Evolutionary conservation across 2,329 filamentous ascomycete genomes (phyloP), one percentile per base, ranked within the genome.

Genomic region (Cryphonectria radicalis): DNA sequence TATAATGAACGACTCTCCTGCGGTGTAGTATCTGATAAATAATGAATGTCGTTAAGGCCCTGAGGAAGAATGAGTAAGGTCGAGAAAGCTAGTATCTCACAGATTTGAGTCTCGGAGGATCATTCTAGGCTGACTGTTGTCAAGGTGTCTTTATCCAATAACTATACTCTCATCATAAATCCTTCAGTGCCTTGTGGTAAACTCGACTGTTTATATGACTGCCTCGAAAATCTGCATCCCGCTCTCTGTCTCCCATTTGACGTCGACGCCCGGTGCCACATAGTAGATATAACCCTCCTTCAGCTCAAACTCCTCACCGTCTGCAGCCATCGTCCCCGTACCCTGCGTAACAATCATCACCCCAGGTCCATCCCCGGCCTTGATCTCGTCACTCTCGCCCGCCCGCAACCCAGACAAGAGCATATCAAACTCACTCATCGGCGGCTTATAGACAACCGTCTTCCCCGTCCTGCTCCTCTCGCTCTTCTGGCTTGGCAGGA

Each of bases 371-470:
- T 85, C 82, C 28, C 90, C 81, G 1, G 83, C 81, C 62, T 80
- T 80, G 22, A 92, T 80, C 7, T 80, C 83, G 75, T 94, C 92
- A 53, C 80, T 85, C 75, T 92, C 89, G 0, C 86, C 88, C 0
- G 80, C 79, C 3, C 77, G 79, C n/a, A 94, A 76, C 28, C 85
- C 84, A 1, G 87, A 89, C 64, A 86, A 83, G 14, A 93, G 80
- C 81, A 94, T 88, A 75, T 90, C 87, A 76, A 95, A 94, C 79
- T 94, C 92, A 75, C 87, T 89, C 79, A 93, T 85, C 0, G 91
- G 90, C 6, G 92, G 91, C 13, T 83, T 84, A 76, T 92, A 93
- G 1, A 90, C 81, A 66, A 85, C 83, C 1, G 91, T 92, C 79
- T 87, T 90, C 0, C 90, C 90, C 59, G 85, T 84, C 73, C 82